These are phyloP conservation scores for Penicillium sp. DNA, from an alignment of 2,329 filamentous ascomycete species.

Conservation along the genomic window DNA sequence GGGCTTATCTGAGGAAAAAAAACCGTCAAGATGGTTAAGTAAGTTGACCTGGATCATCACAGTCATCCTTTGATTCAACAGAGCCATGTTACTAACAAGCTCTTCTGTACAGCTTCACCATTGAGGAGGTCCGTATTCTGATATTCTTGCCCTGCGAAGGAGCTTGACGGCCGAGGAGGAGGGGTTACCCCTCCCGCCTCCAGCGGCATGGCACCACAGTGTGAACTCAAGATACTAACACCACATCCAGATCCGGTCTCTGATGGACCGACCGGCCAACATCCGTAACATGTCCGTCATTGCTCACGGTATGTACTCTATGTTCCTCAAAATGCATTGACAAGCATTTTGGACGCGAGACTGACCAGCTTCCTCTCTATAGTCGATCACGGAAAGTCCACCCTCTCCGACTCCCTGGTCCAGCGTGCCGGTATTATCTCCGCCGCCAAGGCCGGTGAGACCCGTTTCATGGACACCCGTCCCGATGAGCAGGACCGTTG, in stretches of 20 bases:
- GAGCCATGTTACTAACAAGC: constrained; percentile 32
- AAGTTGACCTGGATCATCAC: constrained; percentile 55
- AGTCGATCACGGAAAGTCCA: constrained; percentile 99
- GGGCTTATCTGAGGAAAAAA: constrained; percentile 40
- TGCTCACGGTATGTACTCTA: constrained; percentile 72
- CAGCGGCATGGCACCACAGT: background rate
- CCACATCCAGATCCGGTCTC: constrained; percentile 43
- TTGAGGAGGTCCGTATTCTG: constrained; percentile 70
- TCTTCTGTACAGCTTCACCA: constrained; percentile 75
- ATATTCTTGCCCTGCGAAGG: background rate
- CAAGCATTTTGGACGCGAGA: background rate
- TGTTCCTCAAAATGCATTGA: background rate
- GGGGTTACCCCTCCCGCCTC: background rate
- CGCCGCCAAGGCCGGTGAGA: constrained; percentile 93
- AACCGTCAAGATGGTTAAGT: constrained; percentile 99
- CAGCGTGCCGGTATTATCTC: constrained; percentile 99
- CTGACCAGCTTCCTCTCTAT: constrained; percentile 16
- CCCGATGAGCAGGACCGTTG: constrained; percentile 98
- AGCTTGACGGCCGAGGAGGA: background rate
- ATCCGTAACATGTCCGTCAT: constrained; percentile 99
- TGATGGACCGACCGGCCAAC: constrained; percentile 59
- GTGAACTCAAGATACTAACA: constrained; percentile 7
- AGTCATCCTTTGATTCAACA: background rate
- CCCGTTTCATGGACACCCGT: constrained; percentile 95
- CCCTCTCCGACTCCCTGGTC: constrained; percentile 97